Base-by-base conservation (phyloP, 169 alveolate genomes). In the Sarcocystis neurona region DNA sequence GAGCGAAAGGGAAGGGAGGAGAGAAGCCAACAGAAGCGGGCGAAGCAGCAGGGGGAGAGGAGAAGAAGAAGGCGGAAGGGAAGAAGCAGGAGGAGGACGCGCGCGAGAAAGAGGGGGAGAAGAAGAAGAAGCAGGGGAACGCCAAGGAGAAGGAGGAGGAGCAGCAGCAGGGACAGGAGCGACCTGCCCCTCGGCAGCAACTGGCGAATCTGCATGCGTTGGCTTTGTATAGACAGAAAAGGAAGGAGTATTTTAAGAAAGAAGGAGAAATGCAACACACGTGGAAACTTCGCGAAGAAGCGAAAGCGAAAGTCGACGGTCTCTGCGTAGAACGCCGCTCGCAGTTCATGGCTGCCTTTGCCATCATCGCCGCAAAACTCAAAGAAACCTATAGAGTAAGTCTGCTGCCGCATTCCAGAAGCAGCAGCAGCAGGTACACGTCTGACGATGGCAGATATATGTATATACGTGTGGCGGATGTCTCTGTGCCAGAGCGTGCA, bases 381-480 rank as follows among this genome's bases (percentile, higher is more conserved):
- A 96, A 96, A 84, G 98, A 96, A 75, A 95, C 96, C 90, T 96
- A 96, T 92, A 97, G 95, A 79, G 96, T 93, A 37, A 2, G 92
- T 4, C 2, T 15, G 27, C 27, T 15, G 27, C 6, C 60, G 60
- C 6, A 15, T 15, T 48, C 60, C 39, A 47, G 8, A 1, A n/a
- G 44, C 86, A 12, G 60, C 43, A 2, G 44, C 27, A 5, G 3
- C 43, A 2, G 44, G 30, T 78, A 5, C 44, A 10, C 34, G 15
- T 48, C 60, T 15, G 60, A 48, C 6, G 15, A 6, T 48, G 39
- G 23, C 18, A 32, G 4, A 10, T 4, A 15, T 63, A 18, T n/a
- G 32, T n/a, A 63, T 27, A 63, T 27, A n/a, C 41, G 32, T 27
- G 34, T 32, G 5, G 53, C 84, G 5, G n/a, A 12, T 8, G 60